Base-by-base conservation (phyloP, 257 asterid species). In the Plectranthus barbatus region DNA sequence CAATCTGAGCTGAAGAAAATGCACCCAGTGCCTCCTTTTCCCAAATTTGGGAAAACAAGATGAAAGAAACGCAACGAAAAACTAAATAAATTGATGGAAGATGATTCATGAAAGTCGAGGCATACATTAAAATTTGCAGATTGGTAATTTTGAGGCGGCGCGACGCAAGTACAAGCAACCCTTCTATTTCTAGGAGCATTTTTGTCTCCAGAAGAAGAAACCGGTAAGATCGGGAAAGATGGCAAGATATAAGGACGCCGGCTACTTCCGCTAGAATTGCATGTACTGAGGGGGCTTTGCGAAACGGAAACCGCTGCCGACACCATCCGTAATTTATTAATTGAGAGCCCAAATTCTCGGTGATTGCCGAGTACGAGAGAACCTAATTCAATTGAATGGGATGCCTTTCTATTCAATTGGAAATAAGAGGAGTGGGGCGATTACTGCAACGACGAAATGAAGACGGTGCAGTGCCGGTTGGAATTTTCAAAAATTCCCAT, bases 121-220 rank as follows among this genome's bases (percentile, higher is more conserved):
- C 83, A 62, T 75, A 86, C 94, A 56, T 21, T 59, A 77, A 64
- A 76, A 44, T 72, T 74, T 23, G 82, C 47, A 49, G 81, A 75
- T 66, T 62, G 76, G 17, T 69, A 60, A 51, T 80, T 83, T 68
- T 72, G 79, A 29, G 86, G 75, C 57, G 87, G 80, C 19, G 92
- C 84, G 70, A 79, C 77, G 61, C 80, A 86, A 60, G 90, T 84
- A 61, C 92, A 83, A 60, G 72, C 51, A 68, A 70, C 66, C 79
- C 82, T 60, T 61, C 72, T 84, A 66, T 66, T 75, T 54, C 76
- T 74, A 6, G 54, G 45, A 29, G 74, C 67, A 55, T 67, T 69
- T 23, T 66, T 68, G 33, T 56, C 72, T 60, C 70, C 58, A 55
- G 44, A 21, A 39, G 75, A 53, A 56, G 74, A 61, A 58, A 50